phyloP scores from a whole-genome alignment of 2,329 filamentous ascomycete genomes.

The Stemphylium beticola region DNA sequence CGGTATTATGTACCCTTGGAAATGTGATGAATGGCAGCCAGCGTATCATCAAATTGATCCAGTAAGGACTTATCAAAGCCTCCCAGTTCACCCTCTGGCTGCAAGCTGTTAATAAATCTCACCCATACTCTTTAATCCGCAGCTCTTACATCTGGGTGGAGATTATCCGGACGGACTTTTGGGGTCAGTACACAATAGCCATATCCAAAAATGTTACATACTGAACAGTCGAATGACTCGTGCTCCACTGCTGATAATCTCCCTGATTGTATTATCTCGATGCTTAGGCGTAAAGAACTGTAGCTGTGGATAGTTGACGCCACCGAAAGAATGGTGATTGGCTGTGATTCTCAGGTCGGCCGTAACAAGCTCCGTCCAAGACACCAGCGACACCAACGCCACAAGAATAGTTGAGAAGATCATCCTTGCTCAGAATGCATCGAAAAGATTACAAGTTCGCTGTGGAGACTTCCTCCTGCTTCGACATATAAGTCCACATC shows the following conservation, averaged over 20 bases:
- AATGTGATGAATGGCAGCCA: constrained; percentile 44
- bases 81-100: constrained; percentile 40
- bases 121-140: neutral
- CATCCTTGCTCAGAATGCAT: constrained; percentile 27
- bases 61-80: constrained; percentile 41
- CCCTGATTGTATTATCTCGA: constrained; percentile 38
- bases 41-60: constrained; percentile 44
- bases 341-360: constrained; percentile 38
- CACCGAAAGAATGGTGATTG: constrained; percentile 42
- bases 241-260: constrained; percentile 38
- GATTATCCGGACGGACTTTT: constrained; percentile 34
- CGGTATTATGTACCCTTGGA: constrained; percentile 32
- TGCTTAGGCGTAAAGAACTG: constrained; percentile 38
- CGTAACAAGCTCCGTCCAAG: constrained; percentile 17
- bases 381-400: constrained; percentile 22
- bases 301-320: constrained; percentile 43
- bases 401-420: constrained; percentile 26
- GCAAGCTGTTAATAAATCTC: neutral
- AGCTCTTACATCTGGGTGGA: constrained; percentile 37
- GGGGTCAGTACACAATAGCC: neutral
- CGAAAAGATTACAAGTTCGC: constrained; percentile 9
- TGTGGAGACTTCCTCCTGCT: neutral
- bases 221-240: constrained; percentile 44
- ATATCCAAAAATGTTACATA: constrained; percentile 14
- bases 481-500: constrained; percentile 30